A percentile compares a stretch with the other conserved stretches of the same genome.
phyloP scores from a whole-genome alignment of 202 grass and related monocot species.

The Musa balbisiana region DNA sequence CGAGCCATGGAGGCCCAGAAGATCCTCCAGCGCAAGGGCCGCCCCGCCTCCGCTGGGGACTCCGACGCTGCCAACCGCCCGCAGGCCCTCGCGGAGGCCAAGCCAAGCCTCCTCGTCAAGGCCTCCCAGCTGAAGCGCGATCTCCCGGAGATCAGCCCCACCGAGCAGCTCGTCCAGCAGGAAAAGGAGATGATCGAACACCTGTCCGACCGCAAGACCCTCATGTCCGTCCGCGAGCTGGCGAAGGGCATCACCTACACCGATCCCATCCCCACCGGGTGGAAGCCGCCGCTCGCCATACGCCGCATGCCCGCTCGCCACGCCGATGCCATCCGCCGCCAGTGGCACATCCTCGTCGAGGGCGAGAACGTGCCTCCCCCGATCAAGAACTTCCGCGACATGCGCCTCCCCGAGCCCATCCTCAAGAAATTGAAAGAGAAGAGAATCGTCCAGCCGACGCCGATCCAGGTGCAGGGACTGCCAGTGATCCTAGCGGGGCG shows the following conservation, averaged over 20 bases:
- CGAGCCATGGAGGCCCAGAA: conserved; percentile 68
- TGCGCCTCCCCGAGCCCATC: conserved; percentile 59
- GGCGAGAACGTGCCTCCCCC: conserved; percentile 70
- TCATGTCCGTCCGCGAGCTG: conserved; percentile 82
- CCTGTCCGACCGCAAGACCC: conserved; percentile 56
- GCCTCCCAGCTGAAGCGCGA: conserved; percentile 75
- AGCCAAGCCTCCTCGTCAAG: conserved; percentile 62
- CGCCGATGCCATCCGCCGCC: conserved; percentile 58
- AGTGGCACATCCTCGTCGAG: conserved; percentile 80
- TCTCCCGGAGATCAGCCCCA: conserved; percentile 52
- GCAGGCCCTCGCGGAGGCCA: conserved; percentile 26
- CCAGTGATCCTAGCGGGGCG: conserved; percentile 67
- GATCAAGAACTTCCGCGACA: conserved; percentile 60
- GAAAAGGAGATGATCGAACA: conserved; percentile 84
- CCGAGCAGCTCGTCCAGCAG: conserved; percentile 45
- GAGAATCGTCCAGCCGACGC: conserved; percentile 77
- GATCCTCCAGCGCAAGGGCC: conserved; percentile 33
- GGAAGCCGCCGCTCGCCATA: conserved; percentile 77
- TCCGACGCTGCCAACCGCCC: background rate
- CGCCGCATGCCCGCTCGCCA: conserved; percentile 51
- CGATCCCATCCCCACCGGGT: conserved; percentile 57
- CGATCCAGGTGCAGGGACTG: conserved; percentile 89
- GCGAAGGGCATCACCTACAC: conserved; percentile 88
- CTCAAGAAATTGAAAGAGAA: conserved; percentile 62
- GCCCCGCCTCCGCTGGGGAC: conserved; percentile 12